phyloP scores from a whole-genome alignment of 1,139 yeast species.

The Kodamaea sp. region DNA sequence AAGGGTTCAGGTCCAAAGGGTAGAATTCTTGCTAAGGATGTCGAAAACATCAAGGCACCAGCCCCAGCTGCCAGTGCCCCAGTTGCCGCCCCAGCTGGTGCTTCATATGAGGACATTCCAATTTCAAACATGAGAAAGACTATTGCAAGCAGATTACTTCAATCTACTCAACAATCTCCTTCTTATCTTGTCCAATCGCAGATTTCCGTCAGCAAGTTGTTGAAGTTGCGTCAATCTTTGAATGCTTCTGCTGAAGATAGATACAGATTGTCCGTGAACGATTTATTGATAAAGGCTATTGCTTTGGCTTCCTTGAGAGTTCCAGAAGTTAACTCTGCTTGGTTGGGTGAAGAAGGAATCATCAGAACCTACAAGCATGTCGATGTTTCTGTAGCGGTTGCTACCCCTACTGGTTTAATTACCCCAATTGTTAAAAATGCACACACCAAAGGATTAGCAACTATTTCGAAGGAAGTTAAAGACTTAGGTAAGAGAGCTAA shows the following conservation, averaged over 20 bases:
- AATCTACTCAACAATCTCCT: constrained; percentile 86
- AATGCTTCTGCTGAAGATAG: constrained; percentile 84
- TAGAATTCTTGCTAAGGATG: constrained; percentile 88
- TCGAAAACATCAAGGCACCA: constrained; percentile 63
- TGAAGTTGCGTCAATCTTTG: constrained; percentile 88
- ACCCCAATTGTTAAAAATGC: constrained; percentile 94
- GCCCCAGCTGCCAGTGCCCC: constrained; percentile 48
- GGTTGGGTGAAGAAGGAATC: constrained; percentile 87
- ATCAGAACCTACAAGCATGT: constrained; percentile 91
- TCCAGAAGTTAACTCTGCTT: constrained; percentile 91
- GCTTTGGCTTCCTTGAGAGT: constrained; percentile 88
- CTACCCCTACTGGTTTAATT: constrained; percentile 95
- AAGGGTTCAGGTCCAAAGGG: constrained; percentile 96
- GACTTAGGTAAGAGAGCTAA: constrained; percentile 96
- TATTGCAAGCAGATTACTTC: constrained; percentile 83
- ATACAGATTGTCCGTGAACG: constrained; percentile 91
- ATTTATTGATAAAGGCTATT: constrained; percentile 89
- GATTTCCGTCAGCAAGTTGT: constrained; percentile 82
- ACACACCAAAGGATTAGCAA: constrained; percentile 78
- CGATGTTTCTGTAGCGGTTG: constrained; percentile 97
- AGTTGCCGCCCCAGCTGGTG: constrained; percentile 53
- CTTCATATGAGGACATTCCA: constrained; percentile 78
- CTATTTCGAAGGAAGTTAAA: constrained; percentile 82
- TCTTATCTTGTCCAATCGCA: constrained; percentile 88
- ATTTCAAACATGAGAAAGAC: constrained; percentile 91